These are phyloP conservation scores for Phytophthora meadii DNA, from an alignment of 352 stramenopile genomes.

Conservation along the genomic window DNA sequence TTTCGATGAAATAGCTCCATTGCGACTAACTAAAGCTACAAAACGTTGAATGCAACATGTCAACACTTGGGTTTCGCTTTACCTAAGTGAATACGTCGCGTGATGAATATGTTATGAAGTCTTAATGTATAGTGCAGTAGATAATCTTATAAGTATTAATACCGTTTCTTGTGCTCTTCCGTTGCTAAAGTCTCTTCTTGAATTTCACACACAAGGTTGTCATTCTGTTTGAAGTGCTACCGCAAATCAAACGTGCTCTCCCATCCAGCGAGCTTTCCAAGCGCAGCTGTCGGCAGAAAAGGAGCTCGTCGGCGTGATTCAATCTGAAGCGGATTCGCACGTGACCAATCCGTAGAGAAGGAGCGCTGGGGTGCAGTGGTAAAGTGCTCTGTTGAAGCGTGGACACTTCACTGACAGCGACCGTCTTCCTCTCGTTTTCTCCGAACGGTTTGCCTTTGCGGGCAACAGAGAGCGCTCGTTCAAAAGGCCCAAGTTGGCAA, in stretches of 20 bases:
- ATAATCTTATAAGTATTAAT: too few species aligned
- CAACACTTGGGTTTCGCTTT: background rate
- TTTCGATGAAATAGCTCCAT: slow-evolving; percentile 4
- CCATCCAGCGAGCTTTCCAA: slow-evolving; percentile 22
- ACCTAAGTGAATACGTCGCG: too few species aligned
- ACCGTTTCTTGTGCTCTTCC: too few species aligned
- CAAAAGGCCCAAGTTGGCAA: background rate
- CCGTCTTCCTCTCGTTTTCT: slow-evolving; percentile 5
- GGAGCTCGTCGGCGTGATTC: slow-evolving; percentile 10
- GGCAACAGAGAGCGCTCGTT: slow-evolving; percentile 7
- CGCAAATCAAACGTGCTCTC: slow-evolving; percentile 31
- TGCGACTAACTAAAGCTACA: slow-evolving; percentile 8
- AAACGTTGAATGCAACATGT: background rate
- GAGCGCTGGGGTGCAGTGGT: slow-evolving; percentile 12
- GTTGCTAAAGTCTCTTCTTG: too few species aligned
- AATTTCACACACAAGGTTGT: too few species aligned
- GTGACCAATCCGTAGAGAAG: slow-evolving; percentile 22
- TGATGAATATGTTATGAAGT: too few species aligned
- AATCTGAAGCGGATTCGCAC: background rate
- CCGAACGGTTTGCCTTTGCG: slow-evolving; percentile 3
- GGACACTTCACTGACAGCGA: background rate
- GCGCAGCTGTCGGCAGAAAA: slow-evolving; percentile 26
- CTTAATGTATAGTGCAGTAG: too few species aligned
- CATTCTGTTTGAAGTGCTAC: too few species aligned
- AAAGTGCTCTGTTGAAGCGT: slow-evolving; percentile 1